These are phyloP conservation scores for Wolfiporia cocos DNA, from an alignment of 1,284 basidiomycete species.

Conservation along the genomic window DNA sequence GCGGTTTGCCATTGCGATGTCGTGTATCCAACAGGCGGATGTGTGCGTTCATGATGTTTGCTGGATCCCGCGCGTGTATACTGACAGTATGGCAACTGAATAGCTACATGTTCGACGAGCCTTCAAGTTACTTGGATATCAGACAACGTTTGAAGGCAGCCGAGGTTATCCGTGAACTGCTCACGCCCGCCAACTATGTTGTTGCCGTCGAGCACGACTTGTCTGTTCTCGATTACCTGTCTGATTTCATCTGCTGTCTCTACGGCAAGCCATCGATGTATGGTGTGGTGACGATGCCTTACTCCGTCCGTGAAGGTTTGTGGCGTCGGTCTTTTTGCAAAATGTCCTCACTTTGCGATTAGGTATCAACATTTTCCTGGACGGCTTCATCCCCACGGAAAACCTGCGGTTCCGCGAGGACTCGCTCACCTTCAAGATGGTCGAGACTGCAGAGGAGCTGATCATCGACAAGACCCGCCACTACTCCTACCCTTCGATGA, in stretches of 20 bases:
- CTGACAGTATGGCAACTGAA: not conserved
- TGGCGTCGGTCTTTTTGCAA: not conserved
- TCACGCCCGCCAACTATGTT: conserved; percentile 81
- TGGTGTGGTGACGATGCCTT: conserved; percentile 97
- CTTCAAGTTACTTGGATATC: conserved; percentile 95
- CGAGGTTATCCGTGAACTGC: conserved; percentile 86
- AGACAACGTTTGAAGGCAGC: conserved; percentile 93
- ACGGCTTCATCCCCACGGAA: conserved; percentile 97
- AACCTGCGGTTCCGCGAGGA: conserved; percentile 96
- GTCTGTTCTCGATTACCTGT: conserved; percentile 94
- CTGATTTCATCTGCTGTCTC: conserved; percentile 94
- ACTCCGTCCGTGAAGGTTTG: conserved; percentile 91
- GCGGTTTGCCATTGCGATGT: conserved; percentile 92
- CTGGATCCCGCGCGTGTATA: conserved; percentile 1
- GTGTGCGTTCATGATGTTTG: conserved; percentile 49
- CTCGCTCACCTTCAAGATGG: conserved; percentile 92
- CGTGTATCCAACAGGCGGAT: conserved; percentile 88
- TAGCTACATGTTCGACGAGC: conserved; percentile 97
- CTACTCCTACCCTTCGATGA: conserved; percentile 91
- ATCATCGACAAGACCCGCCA: conserved; percentile 78
- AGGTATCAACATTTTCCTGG: conserved; percentile 98
- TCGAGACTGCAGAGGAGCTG: conserved; percentile 88
- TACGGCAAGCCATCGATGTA: conserved; percentile 97
- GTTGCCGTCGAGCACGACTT: conserved; percentile 97
- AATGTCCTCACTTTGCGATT: not conserved